phyloP scores from a whole-genome alignment of 495 filamentous ascomycete species.

The Zalerion maritima region DNA sequence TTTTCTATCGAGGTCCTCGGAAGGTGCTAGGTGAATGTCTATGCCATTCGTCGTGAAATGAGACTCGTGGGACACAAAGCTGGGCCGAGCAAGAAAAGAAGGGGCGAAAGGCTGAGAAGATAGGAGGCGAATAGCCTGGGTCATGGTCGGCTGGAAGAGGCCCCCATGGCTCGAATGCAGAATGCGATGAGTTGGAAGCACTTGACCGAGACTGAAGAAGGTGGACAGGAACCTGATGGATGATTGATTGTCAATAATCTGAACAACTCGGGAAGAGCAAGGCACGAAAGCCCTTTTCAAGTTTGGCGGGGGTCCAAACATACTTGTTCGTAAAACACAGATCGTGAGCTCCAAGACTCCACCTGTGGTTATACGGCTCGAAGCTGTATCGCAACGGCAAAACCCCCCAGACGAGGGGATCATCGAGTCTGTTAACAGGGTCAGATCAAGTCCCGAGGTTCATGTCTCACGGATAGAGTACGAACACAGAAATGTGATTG shows the following conservation, averaged over 20 bases:
- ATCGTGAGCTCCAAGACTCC: slow-evolving; percentile 82
- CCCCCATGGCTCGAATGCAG: slow-evolving; percentile 61
- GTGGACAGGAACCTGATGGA: slow-evolving; percentile 34
- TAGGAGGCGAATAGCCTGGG: slow-evolving; percentile 69
- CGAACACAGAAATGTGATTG: slow-evolving; percentile 49
- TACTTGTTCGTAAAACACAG: slow-evolving; percentile 72
- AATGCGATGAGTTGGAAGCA: slow-evolving; percentile 71
- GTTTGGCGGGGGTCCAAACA: slow-evolving; percentile 5
- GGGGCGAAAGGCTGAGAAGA: slow-evolving; percentile 43
- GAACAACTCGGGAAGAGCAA: slow-evolving; percentile 2
- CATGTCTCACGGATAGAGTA: too few species aligned
- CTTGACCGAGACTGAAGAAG: slow-evolving; percentile 81
- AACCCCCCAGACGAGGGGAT: slow-evolving; percentile 84
- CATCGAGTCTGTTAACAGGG: slow-evolving; percentile 57
- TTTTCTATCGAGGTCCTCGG: slow-evolving; percentile 34
- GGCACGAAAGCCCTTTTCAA: not conserved
- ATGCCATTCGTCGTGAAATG: slow-evolving; percentile 44
- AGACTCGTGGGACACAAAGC: slow-evolving; percentile 24
- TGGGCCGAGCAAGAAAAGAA: slow-evolving; percentile 6
- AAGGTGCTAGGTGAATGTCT: slow-evolving; percentile 44
- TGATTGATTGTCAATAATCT: slow-evolving; percentile 4
- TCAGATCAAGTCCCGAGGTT: too few species aligned
- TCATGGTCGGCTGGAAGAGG: slow-evolving; percentile 79
- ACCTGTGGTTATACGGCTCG: slow-evolving; percentile 60
- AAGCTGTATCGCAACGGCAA: slow-evolving; percentile 58